Conservation (phyloP, 2,329 filamentous ascomycete species). For the Cercospora brassicicola region DNA sequence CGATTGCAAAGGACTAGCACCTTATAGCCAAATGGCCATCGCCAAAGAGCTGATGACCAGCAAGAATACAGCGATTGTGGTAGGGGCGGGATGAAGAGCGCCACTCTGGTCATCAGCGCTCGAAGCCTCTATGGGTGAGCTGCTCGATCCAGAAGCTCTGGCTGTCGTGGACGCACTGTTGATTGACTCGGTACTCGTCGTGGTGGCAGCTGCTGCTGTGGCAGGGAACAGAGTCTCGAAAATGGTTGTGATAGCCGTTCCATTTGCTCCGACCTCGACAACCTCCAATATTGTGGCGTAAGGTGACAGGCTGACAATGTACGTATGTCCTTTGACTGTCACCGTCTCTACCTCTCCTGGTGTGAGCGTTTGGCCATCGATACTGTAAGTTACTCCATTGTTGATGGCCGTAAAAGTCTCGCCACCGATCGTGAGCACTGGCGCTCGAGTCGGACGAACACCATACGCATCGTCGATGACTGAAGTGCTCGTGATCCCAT, state of each 20-base stretch:
- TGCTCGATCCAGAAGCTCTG: constrained; percentile 9
- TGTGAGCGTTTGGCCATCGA: constrained; percentile 43
- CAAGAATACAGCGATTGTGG: not conserved
- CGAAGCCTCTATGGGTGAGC: not conserved
- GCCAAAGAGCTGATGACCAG: not conserved
- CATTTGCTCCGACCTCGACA: constrained; percentile 36
- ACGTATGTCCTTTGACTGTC: constrained; percentile 32
- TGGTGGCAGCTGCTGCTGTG: constrained; percentile 35
- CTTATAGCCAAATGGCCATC: not conserved
- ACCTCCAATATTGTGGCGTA: constrained; percentile 43
- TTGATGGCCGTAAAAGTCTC: constrained; percentile 36
- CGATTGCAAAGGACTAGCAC: not conserved
- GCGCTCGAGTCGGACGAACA: constrained; percentile 32
- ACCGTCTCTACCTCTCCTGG: constrained; percentile 39
- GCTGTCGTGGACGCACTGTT: constrained; percentile 11
- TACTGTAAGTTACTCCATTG: constrained; percentile 40
- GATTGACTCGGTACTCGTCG: constrained; percentile 21
- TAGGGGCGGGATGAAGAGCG: not conserved
- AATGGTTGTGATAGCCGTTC: constrained; percentile 35
- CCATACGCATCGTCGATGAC: constrained; percentile 29
- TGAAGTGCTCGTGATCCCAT: constrained; percentile 32
- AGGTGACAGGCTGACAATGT: constrained; percentile 37
- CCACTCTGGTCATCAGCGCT: not conserved
- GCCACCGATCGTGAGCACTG: constrained; percentile 36
- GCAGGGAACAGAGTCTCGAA: constrained; percentile 44